Percentiles rank a stretch among this genome's conserved stretches.
Evolutionary conservation across 495 filamentous ascomycete species (phyloP).

Genomic region (Achaetomiella virescens): DNA sequence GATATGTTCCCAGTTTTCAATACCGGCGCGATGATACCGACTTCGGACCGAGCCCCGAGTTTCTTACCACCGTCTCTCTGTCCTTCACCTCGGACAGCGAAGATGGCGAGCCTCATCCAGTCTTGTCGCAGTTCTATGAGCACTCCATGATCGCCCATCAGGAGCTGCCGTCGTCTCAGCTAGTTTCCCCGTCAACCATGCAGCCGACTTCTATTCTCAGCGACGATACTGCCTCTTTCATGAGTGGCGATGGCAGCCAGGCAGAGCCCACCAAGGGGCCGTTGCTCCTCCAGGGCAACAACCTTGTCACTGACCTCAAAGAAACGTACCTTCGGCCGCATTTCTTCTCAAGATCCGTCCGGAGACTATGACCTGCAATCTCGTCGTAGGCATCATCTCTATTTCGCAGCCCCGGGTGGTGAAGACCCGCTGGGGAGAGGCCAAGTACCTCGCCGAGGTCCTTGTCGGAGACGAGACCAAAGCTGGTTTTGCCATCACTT

Average conservation of each 20-base stretch:
- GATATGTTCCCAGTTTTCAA: constrained; percentile 29
- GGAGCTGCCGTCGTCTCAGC: constrained; percentile 46
- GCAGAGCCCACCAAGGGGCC: constrained; percentile 13
- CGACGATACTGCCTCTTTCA: constrained; percentile 17
- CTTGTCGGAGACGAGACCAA: constrained; percentile 82
- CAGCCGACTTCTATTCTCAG: constrained; percentile 12
- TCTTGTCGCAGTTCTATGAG: constrained; percentile 59
- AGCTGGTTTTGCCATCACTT: constrained; percentile 73
- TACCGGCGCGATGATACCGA: constrained; percentile 13
- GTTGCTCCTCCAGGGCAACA: constrained; percentile 10
- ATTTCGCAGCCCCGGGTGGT: constrained; percentile 57
- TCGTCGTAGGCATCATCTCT: constrained; percentile 72
- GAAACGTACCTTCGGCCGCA: constrained; percentile 63
- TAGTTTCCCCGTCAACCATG: constrained; percentile 19
- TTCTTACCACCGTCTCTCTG: constrained; percentile 43
- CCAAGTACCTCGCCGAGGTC: constrained; percentile 64
- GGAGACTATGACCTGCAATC: constrained; percentile 70
- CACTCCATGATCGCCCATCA: constrained; percentile 65
- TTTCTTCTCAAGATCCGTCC: constrained; percentile 65
- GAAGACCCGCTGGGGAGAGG: constrained; percentile 46
- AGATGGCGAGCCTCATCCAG: constrained; percentile 18
- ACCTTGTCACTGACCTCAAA: constrained; percentile 56
- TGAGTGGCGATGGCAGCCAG: constrained; percentile 12
- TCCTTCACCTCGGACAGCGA: constrained; percentile 29
- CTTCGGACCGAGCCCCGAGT: constrained; percentile 32